Evolutionary conservation across 192 early-diverging fungal genomes (phyloP), one percentile per base, ranked within the genome.

Genomic region (Phlyctochytrium bullatum): DNA sequence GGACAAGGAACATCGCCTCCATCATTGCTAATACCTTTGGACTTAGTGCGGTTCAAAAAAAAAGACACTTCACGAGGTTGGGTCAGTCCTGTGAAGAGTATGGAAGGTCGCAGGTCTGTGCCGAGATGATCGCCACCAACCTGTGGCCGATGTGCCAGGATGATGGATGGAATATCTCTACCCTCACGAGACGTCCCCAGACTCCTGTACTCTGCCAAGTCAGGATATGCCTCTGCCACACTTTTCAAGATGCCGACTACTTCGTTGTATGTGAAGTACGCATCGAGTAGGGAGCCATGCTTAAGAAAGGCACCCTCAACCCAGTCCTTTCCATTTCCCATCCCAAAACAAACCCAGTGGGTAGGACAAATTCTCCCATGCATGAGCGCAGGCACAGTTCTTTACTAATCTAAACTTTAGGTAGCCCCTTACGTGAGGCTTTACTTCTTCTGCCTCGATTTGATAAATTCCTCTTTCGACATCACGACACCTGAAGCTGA

Each of bases 391-490:
- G n/a, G n/a, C n/a, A n/a, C n/a, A n/a, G n/a, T n/a, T n/a, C n/a
- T n/a, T n/a, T n/a, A n/a, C n/a, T n/a, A n/a, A n/a, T n/a, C n/a
- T n/a, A n/a, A n/a, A n/a, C n/a, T n/a, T n/a, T n/a, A n/a, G n/a
- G n/a, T n/a, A n/a, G n/a, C n/a, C n/a, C n/a, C n/a, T n/a, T n/a
- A n/a, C n/a, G n/a, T n/a, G n/a, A n/a, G n/a, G n/a, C n/a, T n/a
- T n/a, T n/a, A n/a, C 35, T 71, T 34, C 32, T 71, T 32, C 33
- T 69, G 56, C 51, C 12, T 32, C 54, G 25, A 31, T 51, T 71
- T 65, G 31, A 72, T 47, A 29, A 72, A 32, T 17, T 72, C 70
- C 17, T 63, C 57, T 52, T 72, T 72, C 63, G 34, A 65, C 62
- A 72, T 66, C 6, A 64, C 62, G 17, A 59, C 62, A 14, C 68